Evolutionary conservation across 2,329 filamentous ascomycete species (phyloP), one percentile per base, ranked within the genome.

Genomic region (Simplicillium sp.): DNA sequence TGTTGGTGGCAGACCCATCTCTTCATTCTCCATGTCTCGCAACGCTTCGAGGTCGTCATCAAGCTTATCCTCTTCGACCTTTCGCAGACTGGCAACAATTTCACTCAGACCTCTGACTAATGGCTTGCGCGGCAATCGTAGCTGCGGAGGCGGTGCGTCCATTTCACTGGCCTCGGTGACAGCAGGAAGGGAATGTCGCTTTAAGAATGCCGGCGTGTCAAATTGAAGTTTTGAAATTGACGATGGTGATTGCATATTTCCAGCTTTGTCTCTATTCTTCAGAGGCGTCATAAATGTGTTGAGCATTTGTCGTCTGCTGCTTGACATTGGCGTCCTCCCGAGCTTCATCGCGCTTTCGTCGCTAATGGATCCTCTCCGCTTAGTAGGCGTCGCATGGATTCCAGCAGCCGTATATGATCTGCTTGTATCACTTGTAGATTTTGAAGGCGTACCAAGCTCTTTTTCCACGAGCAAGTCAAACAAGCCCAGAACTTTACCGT

Each of bases 1-100:
- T 14, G 33, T 50, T 1, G 51, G 36, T 37, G 39, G 44, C 18
- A 42, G 41, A 16, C 49, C 56, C 40, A 44, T 48, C n/a, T 52
- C 57, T 31, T 68, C 71, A 20, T 62, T 58, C 56, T 90, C 84
- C 52, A 82, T 64, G 54, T 88, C 85, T n/a, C 74, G 73, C 54
- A 90, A 62, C 2, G 81, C 77, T 7, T 88, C 84, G 45, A 85
- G 64, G 29, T 90, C 84, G 18, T 89, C 84, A 38, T 87, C 84
- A 40, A 82, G 64, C 14, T 67, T 66, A 35, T 84, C 76, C 39
- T 87, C 82, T 55, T 87, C 80, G 41, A 85, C 69, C 53, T 78
- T 80, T 45, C 81, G 71, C 48, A 90, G 64, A 17, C 75, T 75
- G 15, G 82, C 80, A 16, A 90, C 80, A 48, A 89, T 82, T 46